A percentile compares a stretch with the other conserved stretches of the same genome.
These are phyloP conservation scores for Ogataea dorogensis DNA, from an alignment of 805 yeast genomes.

Conservation along the genomic window DNA sequence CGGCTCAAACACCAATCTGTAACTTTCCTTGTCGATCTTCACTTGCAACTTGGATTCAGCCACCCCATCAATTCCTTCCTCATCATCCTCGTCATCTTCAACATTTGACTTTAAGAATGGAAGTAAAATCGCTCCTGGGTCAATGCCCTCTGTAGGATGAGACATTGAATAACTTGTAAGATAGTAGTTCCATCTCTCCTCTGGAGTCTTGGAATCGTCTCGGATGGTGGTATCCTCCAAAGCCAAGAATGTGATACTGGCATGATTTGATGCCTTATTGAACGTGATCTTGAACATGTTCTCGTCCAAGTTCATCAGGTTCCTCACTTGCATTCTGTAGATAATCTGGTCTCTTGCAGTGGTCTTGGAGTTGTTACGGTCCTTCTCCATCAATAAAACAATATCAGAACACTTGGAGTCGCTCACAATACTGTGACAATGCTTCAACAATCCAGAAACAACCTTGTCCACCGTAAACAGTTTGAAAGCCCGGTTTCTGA, in stretches of 20 bases:
- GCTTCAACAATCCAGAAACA: conserved; percentile 77
- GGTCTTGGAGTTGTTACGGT: conserved; percentile 61
- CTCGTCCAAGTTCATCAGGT: conserved; percentile 76
- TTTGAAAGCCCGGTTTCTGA: conserved; percentile 89
- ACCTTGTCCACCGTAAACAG: conserved; percentile 92
- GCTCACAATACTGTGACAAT: conserved; percentile 77
- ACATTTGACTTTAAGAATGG: conserved; percentile 71
- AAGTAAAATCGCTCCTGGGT: conserved; percentile 67
- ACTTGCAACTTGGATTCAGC: conserved; percentile 72
- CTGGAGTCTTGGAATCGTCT: conserved; percentile 57
- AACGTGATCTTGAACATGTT: conserved; percentile 87
- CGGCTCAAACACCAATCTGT: conserved; percentile 76
- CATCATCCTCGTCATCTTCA: conserved; percentile 45
- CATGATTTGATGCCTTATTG: conserved; percentile 49
- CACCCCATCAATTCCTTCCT: conserved; percentile 52
- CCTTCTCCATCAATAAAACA: conserved; percentile 76
- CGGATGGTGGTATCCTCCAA: conserved; percentile 85
- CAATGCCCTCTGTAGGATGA: conserved; percentile 95
- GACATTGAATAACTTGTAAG: conserved; percentile 90
- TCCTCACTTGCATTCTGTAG: conserved; percentile 84
- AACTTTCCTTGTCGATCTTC: conserved; percentile 73
- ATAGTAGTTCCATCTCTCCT: conserved; percentile 90
- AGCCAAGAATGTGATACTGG: conserved; percentile 78
- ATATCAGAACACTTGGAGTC: conserved; percentile 81
- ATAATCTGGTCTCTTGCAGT: conserved; percentile 85